Conservation (phyloP, 352 stramenopile genomes). For the Aphanomyces stellatus region DNA sequence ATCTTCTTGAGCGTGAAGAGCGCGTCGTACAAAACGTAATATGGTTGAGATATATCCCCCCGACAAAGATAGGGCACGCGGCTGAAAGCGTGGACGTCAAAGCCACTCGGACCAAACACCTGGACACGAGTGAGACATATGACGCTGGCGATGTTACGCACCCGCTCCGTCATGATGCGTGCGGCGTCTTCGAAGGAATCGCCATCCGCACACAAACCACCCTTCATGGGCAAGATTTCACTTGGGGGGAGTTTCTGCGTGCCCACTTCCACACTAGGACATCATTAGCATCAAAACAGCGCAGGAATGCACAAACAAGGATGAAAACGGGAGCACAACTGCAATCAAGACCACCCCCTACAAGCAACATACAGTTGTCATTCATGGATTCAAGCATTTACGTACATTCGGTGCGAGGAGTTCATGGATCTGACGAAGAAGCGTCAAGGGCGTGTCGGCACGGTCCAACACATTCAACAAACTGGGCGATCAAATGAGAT, state of each 20-base stretch:
- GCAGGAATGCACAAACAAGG: slow-evolving; percentile 28
- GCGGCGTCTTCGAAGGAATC: slow-evolving; percentile 60
- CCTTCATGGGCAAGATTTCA: slow-evolving; percentile 58
- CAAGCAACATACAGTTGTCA: background rate
- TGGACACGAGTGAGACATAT: background rate
- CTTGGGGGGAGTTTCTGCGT: slow-evolving; percentile 48
- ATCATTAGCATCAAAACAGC: background rate
- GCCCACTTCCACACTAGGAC: slow-evolving; percentile 46
- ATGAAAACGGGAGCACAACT: slow-evolving; percentile 70
- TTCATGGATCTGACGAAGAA: slow-evolving; percentile 61
- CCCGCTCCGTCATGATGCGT: slow-evolving; percentile 49
- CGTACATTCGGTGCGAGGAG: slow-evolving; percentile 61
- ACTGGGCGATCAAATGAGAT: slow-evolving; percentile 24
- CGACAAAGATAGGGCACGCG: slow-evolving; percentile 78
- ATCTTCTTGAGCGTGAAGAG: slow-evolving; percentile 73
- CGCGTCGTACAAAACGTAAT: slow-evolving; percentile 79
- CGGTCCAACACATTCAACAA: slow-evolving; percentile 79
- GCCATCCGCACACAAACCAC: slow-evolving; percentile 47
- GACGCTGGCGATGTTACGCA: slow-evolving; percentile 30
- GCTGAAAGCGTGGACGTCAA: slow-evolving; percentile 69
- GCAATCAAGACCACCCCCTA: slow-evolving; percentile 66
- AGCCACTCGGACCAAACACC: slow-evolving; percentile 34
- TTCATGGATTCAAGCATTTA: background rate
- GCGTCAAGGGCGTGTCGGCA: slow-evolving; percentile 67
- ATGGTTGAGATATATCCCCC: slow-evolving; percentile 64